Base-by-base conservation (phyloP, 2,329 filamentous ascomycete species). In the Phyllosticta citribraziliensis region DNA sequence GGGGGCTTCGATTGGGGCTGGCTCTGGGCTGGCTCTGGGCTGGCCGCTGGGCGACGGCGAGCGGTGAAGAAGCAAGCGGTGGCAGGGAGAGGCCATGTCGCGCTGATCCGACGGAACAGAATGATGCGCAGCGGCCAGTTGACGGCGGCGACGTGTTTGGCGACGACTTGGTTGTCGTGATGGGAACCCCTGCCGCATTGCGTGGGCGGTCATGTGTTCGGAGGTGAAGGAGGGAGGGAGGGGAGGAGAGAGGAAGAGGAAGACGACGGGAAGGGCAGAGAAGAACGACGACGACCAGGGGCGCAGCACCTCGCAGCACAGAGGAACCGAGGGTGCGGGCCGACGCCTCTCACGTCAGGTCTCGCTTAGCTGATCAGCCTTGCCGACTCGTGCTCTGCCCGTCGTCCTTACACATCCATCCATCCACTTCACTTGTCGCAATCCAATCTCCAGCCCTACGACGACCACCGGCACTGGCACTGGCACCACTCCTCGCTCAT, bases 161-260 rank as follows among this genome's bases (percentile, higher is more conserved):
- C 55, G 58, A 62, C 33, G 47, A 62, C 53, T 58, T 61, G 27
- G 27, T 8, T 30, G 52, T 56, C 52, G 35, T 52, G 53, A 64
- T 62, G 63, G 63, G 55, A 17, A 65, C 63, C 67, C 67, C 61
- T 65, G 66, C 66, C 64, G 66, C 66, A 69, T 67, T 63, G 67
- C 65, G 64, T 57, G 60, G 61, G 57, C 50, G 64, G 65, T 68
- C 67, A 68, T 67, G 67, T 69, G 67, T 63, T 58, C 55, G n/a
- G 52, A 20, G 35, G 33, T 11, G 19, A 17, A n/a, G 14, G 40
- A n/a, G n/a, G 40, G 2, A 12, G 33, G 14, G 33, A 10, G 3
- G 3, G 33, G 10, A 40, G 11, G 12, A 2, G 35, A 14, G 17
- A 12, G 5, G 35, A 14, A 11, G 35, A 17, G 2, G 35, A 11